These are phyloP conservation scores for Exophiala sideris DNA, from an alignment of 2,329 filamentous ascomycete genomes.

Conservation along the genomic window DNA sequence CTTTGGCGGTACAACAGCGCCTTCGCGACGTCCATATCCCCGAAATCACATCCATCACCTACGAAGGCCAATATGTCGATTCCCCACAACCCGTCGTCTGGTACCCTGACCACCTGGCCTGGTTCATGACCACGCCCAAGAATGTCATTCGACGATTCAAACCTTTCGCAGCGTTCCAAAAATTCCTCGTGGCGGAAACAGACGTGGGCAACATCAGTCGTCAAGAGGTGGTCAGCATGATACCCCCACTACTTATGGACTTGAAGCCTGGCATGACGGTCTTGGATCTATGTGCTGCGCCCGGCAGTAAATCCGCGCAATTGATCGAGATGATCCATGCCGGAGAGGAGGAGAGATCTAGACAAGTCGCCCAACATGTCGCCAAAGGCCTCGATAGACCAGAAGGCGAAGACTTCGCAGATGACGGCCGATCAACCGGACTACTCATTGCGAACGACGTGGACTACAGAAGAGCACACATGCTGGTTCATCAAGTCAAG, in stretches of 20 bases:
- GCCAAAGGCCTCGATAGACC: constrained; percentile 59
- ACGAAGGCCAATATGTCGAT: constrained; percentile 78
- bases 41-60: constrained; percentile 77
- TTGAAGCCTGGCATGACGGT: constrained; percentile 88
- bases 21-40: constrained; percentile 87
- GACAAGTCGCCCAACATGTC: constrained; percentile 64
- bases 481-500: constrained; percentile 97
- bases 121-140: constrained; percentile 98
- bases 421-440: constrained; percentile 84
- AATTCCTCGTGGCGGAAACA: constrained; percentile 95
- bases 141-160: constrained; percentile 90
- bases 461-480: constrained; percentile 94
- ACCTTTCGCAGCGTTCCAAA: constrained; percentile 93
- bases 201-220: constrained; percentile 95
- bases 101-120: constrained; percentile 94
- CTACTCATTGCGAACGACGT: constrained; percentile 92
- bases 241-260: constrained; percentile 90
- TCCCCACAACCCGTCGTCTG: constrained; percentile 78
- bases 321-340: constrained; percentile 89
- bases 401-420: constrained; percentile 55
- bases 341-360: constrained; percentile 84
- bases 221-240: constrained; percentile 98
- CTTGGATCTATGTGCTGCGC: constrained; percentile 92
- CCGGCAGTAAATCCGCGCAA: constrained; percentile 95
- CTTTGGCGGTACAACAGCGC: constrained; percentile 84